Conservation (phyloP, 2,329 filamentous ascomycete species). For the Bisporella sp. region DNA sequence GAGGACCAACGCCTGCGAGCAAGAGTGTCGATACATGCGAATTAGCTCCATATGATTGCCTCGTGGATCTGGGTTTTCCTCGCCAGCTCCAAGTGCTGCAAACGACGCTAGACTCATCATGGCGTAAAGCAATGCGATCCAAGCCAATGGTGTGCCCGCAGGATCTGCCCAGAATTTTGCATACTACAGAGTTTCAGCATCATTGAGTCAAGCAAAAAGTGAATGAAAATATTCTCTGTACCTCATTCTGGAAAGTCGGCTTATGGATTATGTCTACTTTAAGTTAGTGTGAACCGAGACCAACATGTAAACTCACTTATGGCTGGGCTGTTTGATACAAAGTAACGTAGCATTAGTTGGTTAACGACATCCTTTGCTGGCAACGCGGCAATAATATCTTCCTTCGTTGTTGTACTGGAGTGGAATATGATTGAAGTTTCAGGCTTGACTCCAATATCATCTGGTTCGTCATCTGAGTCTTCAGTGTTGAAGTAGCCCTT, state of each 20-base stretch:
- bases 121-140: conserved; percentile 41
- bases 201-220: not conserved
- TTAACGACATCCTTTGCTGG: conserved; percentile 41
- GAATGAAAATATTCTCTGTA: conserved; percentile 16
- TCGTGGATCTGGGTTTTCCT: conserved; percentile 38
- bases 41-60: conserved; percentile 40
- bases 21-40: conserved; percentile 40
- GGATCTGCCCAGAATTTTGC: conserved; percentile 42
- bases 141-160: conserved; percentile 32
- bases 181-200: conserved; percentile 31
- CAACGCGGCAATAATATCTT: conserved; percentile 41
- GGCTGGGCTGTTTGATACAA: conserved; percentile 45
- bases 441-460: conserved; percentile 27
- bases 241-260: conserved; percentile 42
- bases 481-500: conserved; percentile 46
- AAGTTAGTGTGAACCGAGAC: conserved; percentile 4
- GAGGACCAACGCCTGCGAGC: conserved; percentile 43
- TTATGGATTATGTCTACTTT: conserved; percentile 43
- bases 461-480: conserved; percentile 20
- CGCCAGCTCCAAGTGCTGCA: conserved; percentile 38
- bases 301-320: conserved; percentile 33
- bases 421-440: conserved; percentile 32
- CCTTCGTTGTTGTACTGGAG: conserved; percentile 32
- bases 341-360: conserved; percentile 45
- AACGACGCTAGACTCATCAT: conserved; percentile 17